Base-by-base conservation (phyloP, 1,139 yeast species). In the Kluyveromyces sp. region DNA sequence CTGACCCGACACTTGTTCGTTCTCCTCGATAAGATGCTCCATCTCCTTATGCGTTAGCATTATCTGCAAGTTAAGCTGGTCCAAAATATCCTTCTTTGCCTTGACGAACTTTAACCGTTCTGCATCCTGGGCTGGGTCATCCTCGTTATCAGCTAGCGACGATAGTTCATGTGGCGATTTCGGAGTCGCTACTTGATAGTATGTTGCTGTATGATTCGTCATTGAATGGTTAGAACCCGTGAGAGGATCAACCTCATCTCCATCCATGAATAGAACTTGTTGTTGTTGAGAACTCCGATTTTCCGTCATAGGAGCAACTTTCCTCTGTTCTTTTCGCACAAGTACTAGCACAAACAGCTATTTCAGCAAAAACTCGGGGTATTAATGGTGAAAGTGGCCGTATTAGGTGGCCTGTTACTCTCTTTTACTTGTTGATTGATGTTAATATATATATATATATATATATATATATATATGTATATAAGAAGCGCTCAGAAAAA, bases 41-140 rank as follows among this genome's bases (percentile, higher is more conserved):
- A 80, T 67, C 61, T 85, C 90, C 48, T 80, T 75, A 62, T 83
- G 89, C 53, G 82, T 83, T 51, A 84, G 68, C 42, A 85, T 64
- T 15, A 84, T 80, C 61, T 85, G 94, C 47, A 83, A 64, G 60
- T 84, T 87, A 32, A 85, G 81, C 57, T 55, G 67, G 57, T 57
- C 72, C 50, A 59, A 42, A 10, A 69, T 51, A 44, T 64, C 65
- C 36, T 59, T 58, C 45, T 63, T 67, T 4, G 60, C 61, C 3
- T 57, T 51, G 33, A 53, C 58, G 48, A 54, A 61, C 43, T 59
- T 58, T 7, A 62, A 37, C 37, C 63, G 48, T 47, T 62, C 64
- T 7, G 53, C 52, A 28, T 59, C 62, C 43, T 61, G 64, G 25
- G 53, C 50, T 4, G 53, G 55, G 29, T 35, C 50, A 26, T 52